These are phyloP conservation scores for Mortierella sp. DNA, from an alignment of 371 early-diverging fungal species.

Conservation along the genomic window DNA sequence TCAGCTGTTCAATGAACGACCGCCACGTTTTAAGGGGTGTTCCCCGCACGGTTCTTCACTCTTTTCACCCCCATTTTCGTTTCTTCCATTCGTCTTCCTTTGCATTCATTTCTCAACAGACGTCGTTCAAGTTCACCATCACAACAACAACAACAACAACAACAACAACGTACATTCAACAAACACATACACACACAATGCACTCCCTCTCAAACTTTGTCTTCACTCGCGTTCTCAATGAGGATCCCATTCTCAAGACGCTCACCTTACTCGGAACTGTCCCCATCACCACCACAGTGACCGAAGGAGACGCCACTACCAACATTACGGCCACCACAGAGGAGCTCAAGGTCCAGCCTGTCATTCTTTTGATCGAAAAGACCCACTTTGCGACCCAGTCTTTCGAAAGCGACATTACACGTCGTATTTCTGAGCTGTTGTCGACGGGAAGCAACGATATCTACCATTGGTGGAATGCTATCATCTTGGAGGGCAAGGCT, in stretches of 20 bases:
- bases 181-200: constrained; percentile 11
- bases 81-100: neutral
- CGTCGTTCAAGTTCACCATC: neutral
- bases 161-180: too few relatives aligned
- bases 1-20: neutral
- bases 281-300: constrained; percentile 2
- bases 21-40: constrained; percentile 1
- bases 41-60: neutral
- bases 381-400: constrained; percentile 62
- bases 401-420: constrained; percentile 50
- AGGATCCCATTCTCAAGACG: constrained; percentile 58
- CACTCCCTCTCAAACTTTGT: constrained; percentile 38
- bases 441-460: constrained; percentile 71
- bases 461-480: constrained; percentile 71
- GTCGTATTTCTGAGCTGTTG: constrained; percentile 49
- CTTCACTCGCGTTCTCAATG: constrained; percentile 44
- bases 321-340: neutral
- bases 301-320: neutral
- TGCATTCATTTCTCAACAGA: neutral
- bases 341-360: constrained; percentile 16
- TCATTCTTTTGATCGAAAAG: constrained; percentile 67
- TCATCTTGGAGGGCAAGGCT: constrained; percentile 31
- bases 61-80: too few relatives aligned
- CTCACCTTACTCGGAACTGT: constrained; percentile 47
- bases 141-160: neutral